Conservation (phyloP, 176 grass and related monocot species). For the bread wheat (Triticum aestivum) region IWGSC_CS_RefSeq_v2.1 NC_057812.1:36491726-36492225, state of each 20-base stretch:
- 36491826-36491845: background rate
- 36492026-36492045: slow-evolving; percentile 47
- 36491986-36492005: slow-evolving; percentile 33
- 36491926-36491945: slow-evolving; percentile 8
- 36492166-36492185: too few species aligned
- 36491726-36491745: too few species aligned
- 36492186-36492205: too few species aligned
- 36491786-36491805: slow-evolving; percentile 23
- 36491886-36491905: slow-evolving; percentile 52
- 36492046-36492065: slow-evolving; percentile 38
- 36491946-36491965: slow-evolving; percentile 33
- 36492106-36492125: too few species aligned
- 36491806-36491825: background rate
- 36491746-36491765: background rate
- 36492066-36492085: slow-evolving; percentile 25
- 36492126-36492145: too few species aligned
- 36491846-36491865: slow-evolving; percentile 25
- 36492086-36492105: too few species aligned
- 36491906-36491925: slow-evolving; percentile 32
- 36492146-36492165: too few species aligned
- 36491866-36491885: slow-evolving; percentile 8
- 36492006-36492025: slow-evolving; percentile 26
- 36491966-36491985: slow-evolving; percentile 30
- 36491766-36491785: slow-evolving; percentile 23
- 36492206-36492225: too few species aligned